phyloP scores from a whole-genome alignment of 2,329 filamentous ascomycete species.

The Monilinia polystroma region DNA sequence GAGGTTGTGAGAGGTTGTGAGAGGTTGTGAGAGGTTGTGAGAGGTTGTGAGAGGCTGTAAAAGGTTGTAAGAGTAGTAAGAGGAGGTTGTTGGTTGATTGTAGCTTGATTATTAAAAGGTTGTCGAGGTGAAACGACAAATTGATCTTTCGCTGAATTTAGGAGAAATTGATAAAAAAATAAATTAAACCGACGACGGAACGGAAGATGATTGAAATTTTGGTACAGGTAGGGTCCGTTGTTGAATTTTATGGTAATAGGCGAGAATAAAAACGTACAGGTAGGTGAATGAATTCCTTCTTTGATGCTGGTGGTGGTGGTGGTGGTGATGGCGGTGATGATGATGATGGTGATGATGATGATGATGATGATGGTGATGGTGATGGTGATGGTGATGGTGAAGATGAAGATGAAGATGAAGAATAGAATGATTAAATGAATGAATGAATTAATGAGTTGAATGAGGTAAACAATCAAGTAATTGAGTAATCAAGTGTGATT shows the following conservation, averaged over 20 bases:
- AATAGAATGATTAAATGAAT: background rate
- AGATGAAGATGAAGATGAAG: too few species aligned
- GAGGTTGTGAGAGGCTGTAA: too few species aligned
- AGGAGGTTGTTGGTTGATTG: too few species aligned
- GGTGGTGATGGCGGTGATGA: background rate
- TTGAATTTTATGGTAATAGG: background rate
- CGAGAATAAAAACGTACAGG: background rate
- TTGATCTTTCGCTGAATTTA: background rate
- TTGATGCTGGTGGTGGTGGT: too few species aligned
- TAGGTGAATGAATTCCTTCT: background rate
- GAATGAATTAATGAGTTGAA: background rate
- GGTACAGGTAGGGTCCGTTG: background rate
- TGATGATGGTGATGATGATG: too few species aligned
- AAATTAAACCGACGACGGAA: conserved; percentile 14
- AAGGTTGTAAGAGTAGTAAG: too few species aligned
- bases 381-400: too few species aligned
- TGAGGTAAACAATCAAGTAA: too few species aligned
- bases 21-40: too few species aligned
- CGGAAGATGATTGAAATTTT: conserved; percentile 14
- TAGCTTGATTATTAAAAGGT: too few species aligned
- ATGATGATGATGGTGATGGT: too few species aligned
- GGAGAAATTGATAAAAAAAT: background rate
- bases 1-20: background rate
- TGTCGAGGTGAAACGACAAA: background rate
- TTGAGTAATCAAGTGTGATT: too few species aligned